Percentiles rank a stretch among this genome's conserved stretches.
Conservation (phyloP, 2,329 filamentous ascomycete species). For the Talaromyces sp. region DNA sequence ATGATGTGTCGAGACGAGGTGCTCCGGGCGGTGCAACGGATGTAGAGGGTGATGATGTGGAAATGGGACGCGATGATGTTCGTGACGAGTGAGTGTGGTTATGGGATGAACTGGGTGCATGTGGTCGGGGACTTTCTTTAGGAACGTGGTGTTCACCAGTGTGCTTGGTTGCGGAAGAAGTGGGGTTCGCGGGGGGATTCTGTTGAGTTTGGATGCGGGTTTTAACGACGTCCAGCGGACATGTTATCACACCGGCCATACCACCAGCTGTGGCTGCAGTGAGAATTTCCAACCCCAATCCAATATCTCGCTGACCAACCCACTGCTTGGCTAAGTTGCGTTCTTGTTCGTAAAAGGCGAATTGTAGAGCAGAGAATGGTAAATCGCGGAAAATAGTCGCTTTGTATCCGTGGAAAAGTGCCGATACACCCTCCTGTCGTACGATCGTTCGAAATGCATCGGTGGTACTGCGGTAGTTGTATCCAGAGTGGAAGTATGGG, state of each 20-base stretch:
- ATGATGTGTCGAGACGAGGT: constrained; percentile 82
- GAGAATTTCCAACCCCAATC: constrained; percentile 78
- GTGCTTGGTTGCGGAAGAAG: constrained; percentile 32
- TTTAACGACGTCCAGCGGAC: constrained; percentile 95
- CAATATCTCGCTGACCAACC: constrained; percentile 80
- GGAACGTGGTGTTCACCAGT: constrained; percentile 24
- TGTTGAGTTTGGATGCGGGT: constrained; percentile 94
- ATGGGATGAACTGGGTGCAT: constrained; percentile 24
- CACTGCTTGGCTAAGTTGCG: constrained; percentile 78
- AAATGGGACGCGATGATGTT: constrained; percentile 72
- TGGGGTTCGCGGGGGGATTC: constrained; percentile 50
- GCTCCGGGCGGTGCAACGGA: constrained; percentile 78
- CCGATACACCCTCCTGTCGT: constrained; percentile 76
- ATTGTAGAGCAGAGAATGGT: constrained; percentile 93
- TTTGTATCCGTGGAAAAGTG: constrained; percentile 95
- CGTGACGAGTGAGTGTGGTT: constrained; percentile 27
- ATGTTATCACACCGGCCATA: constrained; percentile 90
- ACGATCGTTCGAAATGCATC: constrained; percentile 87
- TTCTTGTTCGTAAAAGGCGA: constrained; percentile 97
- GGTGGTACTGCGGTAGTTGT: constrained; percentile 86
- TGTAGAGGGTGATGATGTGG: constrained; percentile 85
- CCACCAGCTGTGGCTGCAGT: constrained; percentile 90
- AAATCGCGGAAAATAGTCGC: constrained; percentile 92
- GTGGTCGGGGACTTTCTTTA: constrained; percentile 34
- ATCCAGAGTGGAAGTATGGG: constrained; percentile 87